Base-by-base conservation (phyloP, 306 rosid species). In the Gynostemma pentaphyllum region DNA sequence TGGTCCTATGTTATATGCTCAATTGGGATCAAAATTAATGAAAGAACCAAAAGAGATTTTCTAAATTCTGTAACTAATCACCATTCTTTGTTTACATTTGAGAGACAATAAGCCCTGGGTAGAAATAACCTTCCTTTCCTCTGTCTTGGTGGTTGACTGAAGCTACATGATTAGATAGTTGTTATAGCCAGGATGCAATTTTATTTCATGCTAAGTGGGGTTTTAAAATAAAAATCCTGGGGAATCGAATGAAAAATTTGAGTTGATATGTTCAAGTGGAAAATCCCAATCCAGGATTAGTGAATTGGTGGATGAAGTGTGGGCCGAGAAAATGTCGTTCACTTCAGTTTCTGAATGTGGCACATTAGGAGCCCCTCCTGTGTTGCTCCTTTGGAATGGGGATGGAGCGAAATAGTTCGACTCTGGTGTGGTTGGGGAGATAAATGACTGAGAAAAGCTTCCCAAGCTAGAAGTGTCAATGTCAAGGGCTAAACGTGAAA, bases 231-330 rank as follows among this genome's bases (percentile, higher is more conserved):
- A 79, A 75, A 84, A 59, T 9, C 69, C 86, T 1, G 66, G 72
- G 62, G 72, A 2, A 68, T 79, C 76, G 64, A 86, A 86, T 36
- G 76, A 79, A 76, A 82, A 82, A 72, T 72, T 70, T 48, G 77
- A 82, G 45, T 79, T 82, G 41, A 80, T 45, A 50, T 78, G 82
- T 32, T 40, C 85, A 50, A 81, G 75, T 12, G 86, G 45, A 81
- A 90, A 87, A 64, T 81, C 81, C 65, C 85, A 63, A 47, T 82
- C 88, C 16, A 78, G 79, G 30, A 81, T 82, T 19, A 94, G 85
- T 64, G 85, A 82, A 59, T 71, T 82, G 73, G 78, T 66, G 40
- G 81, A 45, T 48, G 87, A 92, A 70, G 85, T 76, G 76, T 75
- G 72, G 77, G 85, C 86, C 28, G 87, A 81, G 83, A 79, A 42